phyloP scores from a whole-genome alignment of 257 asterid genomes.

The Handroanthus guayacan region DNA sequence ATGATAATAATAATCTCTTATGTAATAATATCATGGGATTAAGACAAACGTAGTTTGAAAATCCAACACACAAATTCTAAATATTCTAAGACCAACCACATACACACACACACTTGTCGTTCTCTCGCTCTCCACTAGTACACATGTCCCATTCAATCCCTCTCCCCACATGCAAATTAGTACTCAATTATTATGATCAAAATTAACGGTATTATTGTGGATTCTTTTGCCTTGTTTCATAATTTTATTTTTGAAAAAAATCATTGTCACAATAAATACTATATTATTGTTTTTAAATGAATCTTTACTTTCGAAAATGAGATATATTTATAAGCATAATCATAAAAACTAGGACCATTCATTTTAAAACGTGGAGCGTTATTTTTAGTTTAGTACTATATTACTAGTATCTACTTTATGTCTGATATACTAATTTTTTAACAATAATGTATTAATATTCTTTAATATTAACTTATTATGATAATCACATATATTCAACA shows the following conservation, averaged over 20 bases:
- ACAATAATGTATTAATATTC: too few relatives aligned
- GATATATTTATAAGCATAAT: too few relatives aligned
- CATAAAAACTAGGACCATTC: too few relatives aligned
- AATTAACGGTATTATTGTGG: slow-evolving; percentile 10
- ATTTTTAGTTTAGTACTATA: too few relatives aligned
- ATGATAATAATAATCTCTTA: neutral
- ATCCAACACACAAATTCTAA: neutral
- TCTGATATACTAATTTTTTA: too few relatives aligned
- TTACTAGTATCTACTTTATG: too few relatives aligned
- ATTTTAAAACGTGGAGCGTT: too few relatives aligned
- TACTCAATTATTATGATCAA: slow-evolving; percentile 3
- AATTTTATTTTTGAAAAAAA: neutral
- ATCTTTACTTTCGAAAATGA: too few relatives aligned
- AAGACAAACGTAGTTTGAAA: neutral
- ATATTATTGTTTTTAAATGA: too few relatives aligned
- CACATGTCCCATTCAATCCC: slow-evolving; percentile 43
- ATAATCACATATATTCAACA: too few relatives aligned
- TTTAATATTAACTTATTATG: too few relatives aligned
- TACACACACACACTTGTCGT: slow-evolving; percentile 35
- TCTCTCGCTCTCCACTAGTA: slow-evolving; percentile 34
- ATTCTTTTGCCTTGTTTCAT: neutral
- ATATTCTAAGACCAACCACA: slow-evolving; percentile 28
- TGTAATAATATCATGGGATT: neutral
- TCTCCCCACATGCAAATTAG: slow-evolving; percentile 43
- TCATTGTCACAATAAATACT: neutral